phyloP scores from a whole-genome alignment of 1,284 basidiomycete genomes.

The Cryptococcus sp. region DNA sequence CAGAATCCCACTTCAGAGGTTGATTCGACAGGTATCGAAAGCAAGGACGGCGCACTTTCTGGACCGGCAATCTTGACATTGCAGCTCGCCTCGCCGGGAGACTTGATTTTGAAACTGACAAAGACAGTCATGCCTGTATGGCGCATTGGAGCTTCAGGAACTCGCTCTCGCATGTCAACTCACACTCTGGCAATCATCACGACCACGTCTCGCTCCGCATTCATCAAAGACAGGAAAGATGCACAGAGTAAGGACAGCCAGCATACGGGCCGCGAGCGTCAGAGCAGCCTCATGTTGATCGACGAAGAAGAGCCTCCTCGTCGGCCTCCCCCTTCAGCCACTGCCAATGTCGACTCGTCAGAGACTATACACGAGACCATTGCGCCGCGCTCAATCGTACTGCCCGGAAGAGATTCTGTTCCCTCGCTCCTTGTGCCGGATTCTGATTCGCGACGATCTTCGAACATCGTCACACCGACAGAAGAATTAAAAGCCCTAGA shows the following conservation, averaged over 20 bases:
- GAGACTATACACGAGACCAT: too few species aligned
- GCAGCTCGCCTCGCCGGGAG: conserved; percentile 27
- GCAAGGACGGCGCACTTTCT: conserved; percentile 11
- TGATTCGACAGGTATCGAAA: conserved; percentile 19
- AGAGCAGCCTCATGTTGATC: too few species aligned
- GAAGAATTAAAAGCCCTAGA: conserved; percentile 20
- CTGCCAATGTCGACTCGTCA: too few species aligned
- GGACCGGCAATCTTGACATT: conserved; percentile 21
- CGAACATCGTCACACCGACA: conserved; percentile 13
- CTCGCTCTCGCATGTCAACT: conserved; percentile 16
- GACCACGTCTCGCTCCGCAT: conserved; percentile 26
- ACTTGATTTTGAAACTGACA: conserved; percentile 33
- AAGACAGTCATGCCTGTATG: conserved; percentile 37
- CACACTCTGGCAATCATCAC: conserved; percentile 41
- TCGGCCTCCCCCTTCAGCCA: background rate
- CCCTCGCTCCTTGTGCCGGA: conserved; percentile 1
- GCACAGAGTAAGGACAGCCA: too few species aligned
- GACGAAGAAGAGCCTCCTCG: too few species aligned
- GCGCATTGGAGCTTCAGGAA: conserved; percentile 4
- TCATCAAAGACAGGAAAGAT: too few species aligned
- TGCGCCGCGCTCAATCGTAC: background rate
- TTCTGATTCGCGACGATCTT: background rate
- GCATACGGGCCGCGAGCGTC: too few species aligned
- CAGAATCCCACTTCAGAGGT: background rate
- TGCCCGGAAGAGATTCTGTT: background rate